phyloP scores from a whole-genome alignment of 169 alveolate genomes.

The Ichthyophthirius multifiliis region DNA sequence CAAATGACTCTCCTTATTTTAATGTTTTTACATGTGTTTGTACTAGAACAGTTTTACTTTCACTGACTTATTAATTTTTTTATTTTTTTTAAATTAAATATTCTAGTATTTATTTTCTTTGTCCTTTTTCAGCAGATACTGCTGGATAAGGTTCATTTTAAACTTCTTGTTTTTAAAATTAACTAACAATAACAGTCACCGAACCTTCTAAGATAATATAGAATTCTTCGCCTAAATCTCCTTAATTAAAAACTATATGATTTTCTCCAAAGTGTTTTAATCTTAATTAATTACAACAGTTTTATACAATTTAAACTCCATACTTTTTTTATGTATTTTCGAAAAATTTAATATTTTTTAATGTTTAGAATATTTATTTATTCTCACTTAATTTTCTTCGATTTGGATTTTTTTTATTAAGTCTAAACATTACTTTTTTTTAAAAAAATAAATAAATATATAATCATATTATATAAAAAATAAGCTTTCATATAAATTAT shows the following conservation, averaged over 20 bases:
- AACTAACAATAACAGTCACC: not conserved
- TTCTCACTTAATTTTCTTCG: too few relatives aligned
- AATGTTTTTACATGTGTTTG: not conserved
- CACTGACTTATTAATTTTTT: too few relatives aligned
- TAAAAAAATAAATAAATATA: too few relatives aligned
- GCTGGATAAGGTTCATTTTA: too few relatives aligned
- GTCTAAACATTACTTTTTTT: too few relatives aligned
- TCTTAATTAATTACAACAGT: not conserved
- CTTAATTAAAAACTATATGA: not conserved
- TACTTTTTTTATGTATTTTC: not conserved
- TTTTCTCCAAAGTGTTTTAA: not conserved
- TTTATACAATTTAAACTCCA: not conserved
- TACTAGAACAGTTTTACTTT: not conserved
- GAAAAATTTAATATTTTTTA: not conserved
- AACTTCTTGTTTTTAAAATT: not conserved
- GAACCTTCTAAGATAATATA: not conserved
- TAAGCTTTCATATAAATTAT: too few relatives aligned
- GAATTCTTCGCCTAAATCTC: not conserved
- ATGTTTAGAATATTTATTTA: not conserved
- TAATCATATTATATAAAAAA: too few relatives aligned
- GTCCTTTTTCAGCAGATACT: too few relatives aligned
- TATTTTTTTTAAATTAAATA: too few relatives aligned
- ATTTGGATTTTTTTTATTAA: too few relatives aligned
- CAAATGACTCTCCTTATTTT: conserved; percentile 5
- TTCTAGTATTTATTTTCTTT: too few relatives aligned